These are phyloP conservation scores for Leersia perrieri DNA, from an alignment of 176 grass and related monocot genomes.

Conservation along the genomic window DNA sequence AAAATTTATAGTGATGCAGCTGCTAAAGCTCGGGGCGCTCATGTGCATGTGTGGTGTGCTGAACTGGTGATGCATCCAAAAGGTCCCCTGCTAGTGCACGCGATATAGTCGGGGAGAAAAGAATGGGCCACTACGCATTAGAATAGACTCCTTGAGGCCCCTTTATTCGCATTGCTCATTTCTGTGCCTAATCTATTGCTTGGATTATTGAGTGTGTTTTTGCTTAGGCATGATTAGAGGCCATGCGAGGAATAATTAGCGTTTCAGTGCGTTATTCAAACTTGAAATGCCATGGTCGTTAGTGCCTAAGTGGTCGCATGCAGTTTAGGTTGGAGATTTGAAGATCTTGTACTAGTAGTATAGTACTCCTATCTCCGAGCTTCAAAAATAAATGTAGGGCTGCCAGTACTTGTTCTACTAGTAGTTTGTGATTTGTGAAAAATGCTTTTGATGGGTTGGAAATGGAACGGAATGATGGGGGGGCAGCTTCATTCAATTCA, in stretches of 20 bases:
- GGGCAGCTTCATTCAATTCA: slow-evolving; percentile 6
- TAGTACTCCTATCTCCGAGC: slow-evolving; percentile 11
- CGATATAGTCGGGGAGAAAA: slow-evolving; percentile 19
- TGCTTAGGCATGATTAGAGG: slow-evolving; percentile 34
- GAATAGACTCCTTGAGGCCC: slow-evolving; percentile 24
- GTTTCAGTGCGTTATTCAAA: slow-evolving; percentile 36
- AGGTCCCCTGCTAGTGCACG: slow-evolving; percentile 11
- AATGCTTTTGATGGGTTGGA: neutral
- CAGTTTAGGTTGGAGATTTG: slow-evolving; percentile 19
- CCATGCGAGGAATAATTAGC: slow-evolving; percentile 50
- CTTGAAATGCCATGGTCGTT: slow-evolving; percentile 33
- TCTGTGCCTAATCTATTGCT: slow-evolving; percentile 21
- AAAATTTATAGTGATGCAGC: slow-evolving; percentile 15
- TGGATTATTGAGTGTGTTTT: slow-evolving; percentile 13
- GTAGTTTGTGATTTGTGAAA: neutral
- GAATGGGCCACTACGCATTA: slow-evolving; percentile 41
- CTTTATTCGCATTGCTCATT: slow-evolving; percentile 50
- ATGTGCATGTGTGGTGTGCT: slow-evolving; percentile 25
- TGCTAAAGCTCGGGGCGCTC: slow-evolving; percentile 26
- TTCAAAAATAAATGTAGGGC: neutral
- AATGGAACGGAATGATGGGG: neutral
- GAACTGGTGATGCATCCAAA: slow-evolving; percentile 31
- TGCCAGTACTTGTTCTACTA: neutral
- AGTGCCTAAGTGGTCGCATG: slow-evolving; percentile 16
- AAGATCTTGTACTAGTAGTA: slow-evolving; percentile 4